Base-by-base conservation (phyloP, 805 yeast species). In the Kluyveromyces nonfermentans region DNA sequence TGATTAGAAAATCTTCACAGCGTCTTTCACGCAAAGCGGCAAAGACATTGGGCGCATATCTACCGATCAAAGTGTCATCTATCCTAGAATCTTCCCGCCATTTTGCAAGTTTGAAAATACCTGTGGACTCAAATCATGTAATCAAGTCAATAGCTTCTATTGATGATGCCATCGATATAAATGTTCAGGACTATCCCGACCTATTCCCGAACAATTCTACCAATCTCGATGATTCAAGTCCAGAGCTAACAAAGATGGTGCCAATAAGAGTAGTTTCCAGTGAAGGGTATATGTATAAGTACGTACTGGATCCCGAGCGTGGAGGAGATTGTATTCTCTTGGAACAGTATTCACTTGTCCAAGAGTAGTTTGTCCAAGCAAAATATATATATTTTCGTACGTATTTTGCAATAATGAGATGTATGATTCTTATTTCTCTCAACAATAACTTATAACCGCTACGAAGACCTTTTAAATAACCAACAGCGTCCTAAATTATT, bases 271-370 rank as follows among this genome's bases (percentile, higher is more conserved):
- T 88, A 5, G 85, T 86, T 3, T 85, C 95, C 1, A 74, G 82
- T 0, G 85, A 80, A 45, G 97, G 97, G 0, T 77, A 74, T 51
- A 82, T 85, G 51, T 83, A 82, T 54, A 85, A 83, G 41, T 90
- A 86, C 61, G 82, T 82, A 2, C 66, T 90, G 37, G 93, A 87
- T 49, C 81, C 93, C 0, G 94, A 82, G 48, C 66, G 89, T 43
- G 97, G 97, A 1, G 98, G 98, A 2, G 96, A 89, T 57, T 90
- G 97, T 64, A 76, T 82, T 33, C 67, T 87, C 48, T 67, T 85
- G 44, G 77, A 80, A 48, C 95, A 86, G 55, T 82, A 79, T 55
- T 73, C 82, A 5, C 65, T 83, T 7, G 34, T 53, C 30, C 40
- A 45, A 35, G 50, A 50, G 20, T 53, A 47, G 44, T 10, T n/a